phyloP scores from a whole-genome alignment of 2,329 filamentous ascomycete genomes.

The Fusarium transvaalense region DNA sequence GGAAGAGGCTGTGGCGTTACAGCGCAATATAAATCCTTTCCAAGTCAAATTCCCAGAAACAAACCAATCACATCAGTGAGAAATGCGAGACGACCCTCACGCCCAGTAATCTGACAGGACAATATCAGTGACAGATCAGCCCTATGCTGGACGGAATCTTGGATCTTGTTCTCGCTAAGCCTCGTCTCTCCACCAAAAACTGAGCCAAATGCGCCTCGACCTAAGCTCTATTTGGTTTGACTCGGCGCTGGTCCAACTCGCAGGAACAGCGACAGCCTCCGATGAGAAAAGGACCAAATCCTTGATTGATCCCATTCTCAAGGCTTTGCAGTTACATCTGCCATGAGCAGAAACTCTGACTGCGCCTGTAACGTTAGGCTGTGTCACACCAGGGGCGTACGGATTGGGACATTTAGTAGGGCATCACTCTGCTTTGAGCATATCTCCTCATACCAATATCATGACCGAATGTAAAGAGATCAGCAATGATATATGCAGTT shows the following conservation, averaged over 20 bases:
- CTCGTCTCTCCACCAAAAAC: conserved; percentile 25
- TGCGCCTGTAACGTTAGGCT: conserved; percentile 6
- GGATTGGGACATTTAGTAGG: conserved; percentile 1
- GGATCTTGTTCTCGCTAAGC: conserved; percentile 21
- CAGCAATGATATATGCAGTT: not conserved
- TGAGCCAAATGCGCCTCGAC: conserved; percentile 30
- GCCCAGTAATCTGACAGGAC: not conserved
- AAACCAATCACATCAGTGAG: not conserved
- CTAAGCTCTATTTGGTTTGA: conserved; percentile 30
- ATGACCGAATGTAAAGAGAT: conserved; percentile 11
- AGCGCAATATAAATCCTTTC: conserved; percentile 7
- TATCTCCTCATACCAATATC: conserved; percentile 1
- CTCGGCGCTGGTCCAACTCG: conserved; percentile 18
- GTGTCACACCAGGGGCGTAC: not conserved
- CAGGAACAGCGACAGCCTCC: conserved; percentile 16
- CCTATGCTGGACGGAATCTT: conserved; percentile 7
- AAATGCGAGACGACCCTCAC: not conserved
- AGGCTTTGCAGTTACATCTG: conserved; percentile 3
- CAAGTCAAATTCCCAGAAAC: conserved; percentile 4
- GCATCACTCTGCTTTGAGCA: not conserved
- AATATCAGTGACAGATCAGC: conserved; percentile 13
- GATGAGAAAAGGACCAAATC: conserved; percentile 14
- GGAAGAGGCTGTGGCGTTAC: conserved; percentile 1
- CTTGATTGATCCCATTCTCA: conserved; percentile 1
- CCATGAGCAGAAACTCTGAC: conserved; percentile 11